Base-by-base conservation (phyloP, 2,329 filamentous ascomycete species). In the Pseudogymnoascus sp. region DNA sequence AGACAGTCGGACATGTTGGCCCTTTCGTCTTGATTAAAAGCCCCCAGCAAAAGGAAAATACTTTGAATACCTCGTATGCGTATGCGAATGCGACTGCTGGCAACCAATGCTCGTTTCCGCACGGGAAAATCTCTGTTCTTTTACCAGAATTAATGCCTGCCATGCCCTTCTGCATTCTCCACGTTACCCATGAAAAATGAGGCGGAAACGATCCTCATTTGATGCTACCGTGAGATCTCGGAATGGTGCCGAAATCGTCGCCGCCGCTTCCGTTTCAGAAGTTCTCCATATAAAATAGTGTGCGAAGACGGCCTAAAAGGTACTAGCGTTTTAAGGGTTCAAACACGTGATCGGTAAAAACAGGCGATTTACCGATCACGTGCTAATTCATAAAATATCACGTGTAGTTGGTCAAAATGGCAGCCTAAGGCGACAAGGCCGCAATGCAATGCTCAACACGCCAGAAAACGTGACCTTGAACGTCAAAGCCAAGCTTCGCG, bases 391-490 rank as follows among this genome's bases (percentile, higher is more conserved):
- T 21, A 21, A 21, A 21, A 21, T 21, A 21, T 21, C 21, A 25
- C 9, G 12, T 48, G 1, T 15, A 5, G 7, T 4, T 9, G 13
- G 25, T 27, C 15, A 8, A 42, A 10, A 25, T 12, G 6, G 2
- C 3, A 12, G 18, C 39, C 39, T 42, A 1, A 52, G 45, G 45
- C 45, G 15, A 31, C n/a, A 52, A 52, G 45, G 45, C 45, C 31
- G 10, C 8, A 33, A 31, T 31, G 5, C 45, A 18, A 31, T 1
- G n/a, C 45, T 52, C 8, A 48, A 31, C 45, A 52, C 45, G 55
- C 55, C 55, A 59, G 55, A 59, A 59, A 59, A 59, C 55, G 55
- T 59, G 45, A 52, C 45, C 45, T 52, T 52, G 45, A 52, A 52
- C 45, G 45, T 52, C 45, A 33, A 52, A 33, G 45, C 45, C 45